phyloP scores from a whole-genome alignment of 169 alveolate species.

The Babesia sp. region DNA sequence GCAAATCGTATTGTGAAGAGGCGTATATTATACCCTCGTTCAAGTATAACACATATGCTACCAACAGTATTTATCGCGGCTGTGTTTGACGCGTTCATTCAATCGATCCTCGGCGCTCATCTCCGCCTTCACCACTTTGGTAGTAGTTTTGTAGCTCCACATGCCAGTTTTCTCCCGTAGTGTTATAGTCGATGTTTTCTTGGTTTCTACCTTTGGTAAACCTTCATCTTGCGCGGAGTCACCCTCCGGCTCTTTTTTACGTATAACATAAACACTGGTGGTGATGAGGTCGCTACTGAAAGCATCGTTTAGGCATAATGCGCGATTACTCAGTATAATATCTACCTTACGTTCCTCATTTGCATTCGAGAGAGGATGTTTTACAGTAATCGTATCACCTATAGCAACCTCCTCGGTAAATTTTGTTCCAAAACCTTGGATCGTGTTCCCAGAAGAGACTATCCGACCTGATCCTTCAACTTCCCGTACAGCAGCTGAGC shows the following conservation, averaged over 20 bases:
- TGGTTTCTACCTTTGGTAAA: background rate
- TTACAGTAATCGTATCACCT: conserved; percentile 65
- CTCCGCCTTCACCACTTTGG: conserved; percentile 68
- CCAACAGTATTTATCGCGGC: conserved; percentile 79
- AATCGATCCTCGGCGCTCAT: conserved; percentile 74
- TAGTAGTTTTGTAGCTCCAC: conserved; percentile 76
- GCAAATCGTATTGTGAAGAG: background rate
- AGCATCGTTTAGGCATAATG: conserved; percentile 65
- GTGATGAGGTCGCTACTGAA: conserved; percentile 74
- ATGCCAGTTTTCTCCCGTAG: conserved; percentile 75
- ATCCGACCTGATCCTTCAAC: conserved; percentile 71
- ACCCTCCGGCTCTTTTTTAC: conserved; percentile 1
- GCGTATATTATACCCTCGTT: no score
- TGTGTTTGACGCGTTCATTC: conserved; percentile 72
- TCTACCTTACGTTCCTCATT: conserved; percentile 66
- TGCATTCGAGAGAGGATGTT: conserved; percentile 67
- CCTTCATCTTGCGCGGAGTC: background rate
- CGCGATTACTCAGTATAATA: conserved; percentile 66
- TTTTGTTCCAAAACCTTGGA: conserved; percentile 77
- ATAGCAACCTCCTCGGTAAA: conserved; percentile 67
- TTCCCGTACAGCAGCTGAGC: background rate
- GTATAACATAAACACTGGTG: conserved; percentile 61
- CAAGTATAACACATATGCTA: conserved; percentile 8
- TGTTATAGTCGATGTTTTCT: conserved; percentile 39
- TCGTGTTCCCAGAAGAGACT: conserved; percentile 73